Evolutionary conservation across 148 eudicot genomes (phyloP), one percentile per base, ranked within the genome.

Genomic region (Rhododendron simsii): DNA sequence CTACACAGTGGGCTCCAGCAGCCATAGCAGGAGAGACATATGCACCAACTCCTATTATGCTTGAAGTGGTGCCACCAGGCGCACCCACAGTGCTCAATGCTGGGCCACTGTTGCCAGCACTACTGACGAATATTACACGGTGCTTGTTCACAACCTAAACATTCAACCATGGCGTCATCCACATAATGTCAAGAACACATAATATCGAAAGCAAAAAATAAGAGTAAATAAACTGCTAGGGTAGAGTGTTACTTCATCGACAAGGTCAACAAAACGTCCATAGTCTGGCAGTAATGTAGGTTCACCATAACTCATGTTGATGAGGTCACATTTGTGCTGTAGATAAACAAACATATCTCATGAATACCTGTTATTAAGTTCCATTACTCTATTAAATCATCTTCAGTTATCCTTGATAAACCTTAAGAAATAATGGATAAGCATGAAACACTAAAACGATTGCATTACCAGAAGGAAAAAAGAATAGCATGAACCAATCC

Each of bases 11-110:
- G 84, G 98, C 92, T 86, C 98, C 99, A 88, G 96, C 96, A 84
- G 99, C 99, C 99, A 97, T 97, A 44, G 93, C 94, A 91, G 98
- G 99, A 88, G 99, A 97, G 85, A 97, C 98, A 93, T 97, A 97
- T 77, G 99, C 99, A 89, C 99, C 99, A 85, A 97, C 93, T 59
- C 98, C 99, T 85, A 97, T 94, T 63, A 97, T 97, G 95, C 98
- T 94, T 76, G 99, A 97, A 35, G 95, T 94, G 81, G 99, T 95
- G 84, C 99, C 99, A 79, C 99, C 99, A 11, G 99, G 99, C 81
- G 99, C 95, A 88, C 99, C 99, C 65, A 97, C 98, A 83, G 99
- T 95, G 91, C 88, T 95, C 88, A 97, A 90, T 83, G 98, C 98
- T 81, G 99, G 99, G 57, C 99, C 99, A 87, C 92, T 92, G 88